A percentile compares a stretch with the other conserved stretches of the same genome.
Evolutionary conservation across 148 eudicot species (phyloP).

Genomic region (Talinum fruticosum): DNA sequence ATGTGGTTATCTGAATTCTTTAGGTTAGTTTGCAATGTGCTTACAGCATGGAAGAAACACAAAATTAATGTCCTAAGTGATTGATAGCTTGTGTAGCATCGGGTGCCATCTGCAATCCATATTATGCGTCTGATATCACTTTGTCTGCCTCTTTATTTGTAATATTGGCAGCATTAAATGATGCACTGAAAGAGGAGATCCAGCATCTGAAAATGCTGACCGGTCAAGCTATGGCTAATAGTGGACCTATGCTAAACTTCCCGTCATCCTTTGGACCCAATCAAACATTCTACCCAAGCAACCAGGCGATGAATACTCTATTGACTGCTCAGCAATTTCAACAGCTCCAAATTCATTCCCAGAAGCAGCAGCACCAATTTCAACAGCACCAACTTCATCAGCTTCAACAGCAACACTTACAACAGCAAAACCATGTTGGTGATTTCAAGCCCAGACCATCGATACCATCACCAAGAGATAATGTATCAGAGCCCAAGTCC

Average conservation of each 20-base stretch:
- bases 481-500: constrained; percentile 30
- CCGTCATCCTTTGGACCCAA: constrained; percentile 56
- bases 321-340: constrained; percentile 90
- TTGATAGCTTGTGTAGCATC: neutral
- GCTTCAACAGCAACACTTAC: constrained; percentile 30
- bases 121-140: neutral
- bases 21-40: too few species aligned
- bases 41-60: too few species aligned
- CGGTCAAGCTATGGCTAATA: constrained; percentile 67
- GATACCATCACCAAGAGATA: constrained; percentile 37
- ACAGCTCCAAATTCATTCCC: constrained; percentile 83
- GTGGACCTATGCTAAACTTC: constrained; percentile 69
- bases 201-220: constrained; percentile 82
- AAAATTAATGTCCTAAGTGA: too few species aligned
- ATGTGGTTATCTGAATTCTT: too few species aligned
- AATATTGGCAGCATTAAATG: constrained; percentile 63
- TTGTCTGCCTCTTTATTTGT: neutral
- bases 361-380: constrained; percentile 65
- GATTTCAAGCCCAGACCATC: constrained; percentile 28
- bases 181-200: constrained; percentile 86
- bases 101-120: neutral
- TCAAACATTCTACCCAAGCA: constrained; percentile 54
- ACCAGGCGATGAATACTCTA: constrained; percentile 63
- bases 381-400: constrained; percentile 42
- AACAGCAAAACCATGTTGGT: neutral